Evolutionary conservation across 306 rosid species (phyloP).

Genomic region (Prosopis cineraria): DNA sequence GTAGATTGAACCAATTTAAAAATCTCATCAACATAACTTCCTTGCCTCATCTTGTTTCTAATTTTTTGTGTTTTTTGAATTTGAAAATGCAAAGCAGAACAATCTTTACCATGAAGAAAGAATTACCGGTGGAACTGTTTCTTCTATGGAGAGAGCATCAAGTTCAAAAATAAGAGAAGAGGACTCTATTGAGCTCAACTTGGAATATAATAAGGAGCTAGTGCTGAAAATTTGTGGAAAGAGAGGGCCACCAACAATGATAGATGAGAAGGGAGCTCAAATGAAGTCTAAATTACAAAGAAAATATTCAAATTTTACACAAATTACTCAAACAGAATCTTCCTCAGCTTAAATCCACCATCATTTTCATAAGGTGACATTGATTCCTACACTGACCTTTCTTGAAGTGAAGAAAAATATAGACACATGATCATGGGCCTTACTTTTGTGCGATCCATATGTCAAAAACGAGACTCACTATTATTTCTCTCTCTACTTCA

Average conservation of each 20-base stretch:
- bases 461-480: too few species aligned
- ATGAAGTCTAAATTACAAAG: conserved; percentile 1
- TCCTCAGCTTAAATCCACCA: background rate
- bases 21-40: too few species aligned
- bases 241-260: conserved; percentile 4
- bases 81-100: conserved; percentile 21
- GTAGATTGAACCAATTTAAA: too few species aligned
- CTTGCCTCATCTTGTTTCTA: background rate
- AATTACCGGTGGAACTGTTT: background rate
- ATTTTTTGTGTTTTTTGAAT: background rate
- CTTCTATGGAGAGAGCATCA: conserved; percentile 3
- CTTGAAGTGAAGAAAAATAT: background rate
- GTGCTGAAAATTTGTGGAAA: conserved; percentile 13
- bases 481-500: too few species aligned
- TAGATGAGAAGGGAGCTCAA: background rate
- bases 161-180: background rate
- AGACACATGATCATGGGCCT: background rate
- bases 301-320: background rate
- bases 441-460: background rate
- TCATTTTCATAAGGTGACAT: background rate
- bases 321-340: background rate
- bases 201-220: background rate
- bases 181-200: conserved; percentile 20
- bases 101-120: background rate
- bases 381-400: background rate